Base-by-base conservation (phyloP, 768 basidiomycete genomes). In the Gloeostereum incarnatum region DNA sequence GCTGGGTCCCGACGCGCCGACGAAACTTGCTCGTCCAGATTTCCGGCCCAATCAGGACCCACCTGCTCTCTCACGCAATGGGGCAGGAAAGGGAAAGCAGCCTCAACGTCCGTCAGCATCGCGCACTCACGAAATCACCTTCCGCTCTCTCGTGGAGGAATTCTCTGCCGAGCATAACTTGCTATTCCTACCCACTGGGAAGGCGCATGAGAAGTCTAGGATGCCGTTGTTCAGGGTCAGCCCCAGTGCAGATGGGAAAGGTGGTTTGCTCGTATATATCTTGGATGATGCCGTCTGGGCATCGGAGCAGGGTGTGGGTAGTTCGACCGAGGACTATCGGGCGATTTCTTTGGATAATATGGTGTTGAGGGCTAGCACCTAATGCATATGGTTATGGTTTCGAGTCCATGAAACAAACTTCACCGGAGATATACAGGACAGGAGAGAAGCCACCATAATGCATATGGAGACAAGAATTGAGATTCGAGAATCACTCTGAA, bases 231-330 rank as follows among this genome's bases (percentile, higher is more conserved):
- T 81, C 67, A 75, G 82, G 35, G 79, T 97, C 9, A 86, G 88
- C 40, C 64, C 64, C 37, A 78, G 70, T 16, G 75, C 75, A 10
- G 88, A 89, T 55, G 92, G 90, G 8, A 82, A 79, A 50, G 85
- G 88, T 6, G 94, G 94, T 0, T 52, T 97, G 30, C 63, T 90
- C 48, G 81, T 96, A 17, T 99, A 94, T 60, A 73, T 98, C 30
- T 64, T 78, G 46, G 92, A 96, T 49, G 92, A 96, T 60, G 93
- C 92, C 1, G 88, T 97, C 10, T 98, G 93, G 84, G 82, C 84
- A 2, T 68, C 76, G 6, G 66, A 65, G 32, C 56, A 62, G 30
- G 66, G 59, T 18, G 60, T 58, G 1, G 57, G 60, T 23, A 76
- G 66, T 38, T 74, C 78, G 17, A 63, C 62, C 22, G 78, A 78